phyloP scores from a whole-genome alignment of 768 basidiomycete species.

The Xerocomellus dryophilus region DNA sequence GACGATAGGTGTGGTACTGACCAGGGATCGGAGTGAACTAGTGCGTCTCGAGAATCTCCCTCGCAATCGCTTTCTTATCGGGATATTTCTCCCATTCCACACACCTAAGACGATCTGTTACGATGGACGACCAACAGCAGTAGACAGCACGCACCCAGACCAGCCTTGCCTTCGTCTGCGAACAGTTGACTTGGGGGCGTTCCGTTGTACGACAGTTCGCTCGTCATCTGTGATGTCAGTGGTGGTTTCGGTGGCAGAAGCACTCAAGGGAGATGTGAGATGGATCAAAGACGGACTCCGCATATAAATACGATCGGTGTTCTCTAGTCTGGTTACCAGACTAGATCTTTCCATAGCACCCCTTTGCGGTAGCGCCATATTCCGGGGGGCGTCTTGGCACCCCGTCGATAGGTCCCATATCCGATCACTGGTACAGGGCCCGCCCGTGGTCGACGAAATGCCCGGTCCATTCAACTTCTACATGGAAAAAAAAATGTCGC shows the following conservation, averaged over 20 bases:
- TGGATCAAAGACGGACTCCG: no score
- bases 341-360: not conserved
- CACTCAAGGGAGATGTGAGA: no score
- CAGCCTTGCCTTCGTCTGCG: constrained; percentile 16
- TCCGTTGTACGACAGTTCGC: not conserved
- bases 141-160: constrained; percentile 7
- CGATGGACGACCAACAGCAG: no score
- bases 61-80: constrained; percentile 13
- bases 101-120: not conserved
- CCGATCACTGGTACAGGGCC: not conserved
- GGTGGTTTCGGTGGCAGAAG: not conserved
- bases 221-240: not conserved
- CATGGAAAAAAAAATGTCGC: not conserved
- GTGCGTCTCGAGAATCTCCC: constrained; percentile 9
- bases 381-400: not conserved
- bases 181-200: not conserved
- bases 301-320: not conserved
- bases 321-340: not conserved
- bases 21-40: constrained; percentile 12
- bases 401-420: not conserved
- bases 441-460: not conserved
- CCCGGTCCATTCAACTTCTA: not conserved
- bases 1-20: not conserved
- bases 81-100: constrained; percentile 17
- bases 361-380: not conserved